A percentile compares a stretch with the other conserved stretches of the same genome.
phyloP scores from a whole-genome alignment of 1,139 yeast species.

The Ogataea hybrid region DNA sequence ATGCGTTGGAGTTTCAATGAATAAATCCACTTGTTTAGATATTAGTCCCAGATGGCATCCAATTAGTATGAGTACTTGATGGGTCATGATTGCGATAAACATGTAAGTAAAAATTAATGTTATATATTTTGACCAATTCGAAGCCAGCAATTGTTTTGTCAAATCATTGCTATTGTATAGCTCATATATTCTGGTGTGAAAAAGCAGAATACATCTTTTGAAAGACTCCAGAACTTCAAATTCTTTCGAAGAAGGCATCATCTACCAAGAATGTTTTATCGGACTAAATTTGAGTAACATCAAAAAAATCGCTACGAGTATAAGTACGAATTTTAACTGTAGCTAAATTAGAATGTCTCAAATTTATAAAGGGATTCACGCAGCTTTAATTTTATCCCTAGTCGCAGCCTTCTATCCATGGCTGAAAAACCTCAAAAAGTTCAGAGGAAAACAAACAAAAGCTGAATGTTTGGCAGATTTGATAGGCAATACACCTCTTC shows the following conservation, averaged over 20 bases:
- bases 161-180: neutral
- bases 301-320: too few relatives aligned
- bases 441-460: constrained; percentile 10
- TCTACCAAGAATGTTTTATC: too few relatives aligned
- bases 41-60: neutral
- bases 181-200: neutral
- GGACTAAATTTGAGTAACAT: too few relatives aligned
- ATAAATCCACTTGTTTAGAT: constrained; percentile 41
- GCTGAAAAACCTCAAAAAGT: neutral
- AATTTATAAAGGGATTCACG: too few relatives aligned
- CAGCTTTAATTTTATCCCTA: too few relatives aligned
- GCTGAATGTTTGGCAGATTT: constrained; percentile 47
- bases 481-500: too few relatives aligned
- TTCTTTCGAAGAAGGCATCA: neutral
- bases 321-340: too few relatives aligned
- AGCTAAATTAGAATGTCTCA: too few relatives aligned
- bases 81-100: constrained; percentile 26
- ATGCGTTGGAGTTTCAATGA: constrained; percentile 69
- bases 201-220: neutral
- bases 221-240: neutral
- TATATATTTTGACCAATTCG: constrained; percentile 31
- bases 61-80: neutral
- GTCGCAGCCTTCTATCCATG: too few relatives aligned
- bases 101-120: constrained; percentile 42
- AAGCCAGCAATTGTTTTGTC: constrained; percentile 1